Evolutionary conservation across 1,139 yeast species (phyloP).

Genomic region (Nakaseomyces nivariensis): DNA sequence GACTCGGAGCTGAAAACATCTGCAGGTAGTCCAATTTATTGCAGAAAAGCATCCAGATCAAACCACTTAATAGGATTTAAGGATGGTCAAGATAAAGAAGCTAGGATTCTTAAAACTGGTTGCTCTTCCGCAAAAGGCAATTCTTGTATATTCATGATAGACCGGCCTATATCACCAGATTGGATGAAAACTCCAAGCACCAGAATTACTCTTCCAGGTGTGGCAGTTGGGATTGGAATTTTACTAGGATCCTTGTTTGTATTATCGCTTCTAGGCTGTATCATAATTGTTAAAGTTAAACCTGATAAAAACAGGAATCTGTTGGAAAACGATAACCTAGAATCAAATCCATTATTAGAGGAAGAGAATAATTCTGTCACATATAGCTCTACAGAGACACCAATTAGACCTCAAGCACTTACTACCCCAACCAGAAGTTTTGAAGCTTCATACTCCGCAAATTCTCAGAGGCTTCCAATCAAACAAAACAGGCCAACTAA

Average conservation of each 20-base stretch:
- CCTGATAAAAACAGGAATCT: background rate
- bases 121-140: slow-evolving; percentile 40
- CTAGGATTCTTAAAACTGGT: slow-evolving; percentile 57
- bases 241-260: slow-evolving; percentile 40
- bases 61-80: slow-evolving; percentile 23
- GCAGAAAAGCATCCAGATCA: slow-evolving; percentile 35
- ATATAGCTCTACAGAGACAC: background rate
- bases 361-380: background rate
- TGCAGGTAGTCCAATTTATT: slow-evolving; percentile 35
- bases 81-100: slow-evolving; percentile 54
- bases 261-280: slow-evolving; percentile 31
- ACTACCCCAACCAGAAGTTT: background rate
- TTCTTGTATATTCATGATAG: slow-evolving; percentile 62
- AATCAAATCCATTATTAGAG: background rate
- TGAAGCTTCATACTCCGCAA: slow-evolving; percentile 11
- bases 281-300: slow-evolving; percentile 7
- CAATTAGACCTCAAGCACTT: background rate
- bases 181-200: slow-evolving; percentile 51
- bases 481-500: background rate
- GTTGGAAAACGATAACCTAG: background rate
- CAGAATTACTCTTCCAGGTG: slow-evolving; percentile 52
- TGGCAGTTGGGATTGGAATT: slow-evolving; percentile 59
- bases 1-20: slow-evolving; percentile 36
- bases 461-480: slow-evolving; percentile 7
- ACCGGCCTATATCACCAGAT: slow-evolving; percentile 50